These are phyloP conservation scores for Venturia asperata DNA, from an alignment of 2,329 filamentous ascomycete genomes.

Conservation along the genomic window DNA sequence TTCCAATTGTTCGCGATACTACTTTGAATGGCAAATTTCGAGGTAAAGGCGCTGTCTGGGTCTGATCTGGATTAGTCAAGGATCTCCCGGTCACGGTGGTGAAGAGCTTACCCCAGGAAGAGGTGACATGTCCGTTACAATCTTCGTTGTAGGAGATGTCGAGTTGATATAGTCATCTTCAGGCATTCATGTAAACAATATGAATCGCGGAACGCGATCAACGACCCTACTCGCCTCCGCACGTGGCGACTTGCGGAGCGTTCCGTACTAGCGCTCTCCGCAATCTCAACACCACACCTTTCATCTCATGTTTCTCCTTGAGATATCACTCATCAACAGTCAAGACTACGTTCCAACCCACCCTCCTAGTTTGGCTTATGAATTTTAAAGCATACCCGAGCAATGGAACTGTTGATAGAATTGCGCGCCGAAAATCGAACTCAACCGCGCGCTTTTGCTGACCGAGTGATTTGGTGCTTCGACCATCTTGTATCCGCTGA, in stretches of 20 bases:
- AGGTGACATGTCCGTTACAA: background rate
- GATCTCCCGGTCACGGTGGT: background rate
- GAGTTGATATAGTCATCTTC: background rate
- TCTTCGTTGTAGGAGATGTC: background rate
- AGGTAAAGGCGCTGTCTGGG: conserved; percentile 82
- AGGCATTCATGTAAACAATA: background rate
- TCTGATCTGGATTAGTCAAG: conserved; percentile 45
- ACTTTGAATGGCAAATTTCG: conserved; percentile 83
- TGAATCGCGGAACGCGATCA: conserved; percentile 6
- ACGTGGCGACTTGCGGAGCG: background rate
- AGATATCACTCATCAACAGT: no score
- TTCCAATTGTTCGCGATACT: conserved; percentile 91
- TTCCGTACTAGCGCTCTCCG: background rate
- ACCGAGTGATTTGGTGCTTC: no score
- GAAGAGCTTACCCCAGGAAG: background rate
- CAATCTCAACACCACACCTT: background rate
- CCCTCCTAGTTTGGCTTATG: no score
- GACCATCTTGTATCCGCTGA: no score
- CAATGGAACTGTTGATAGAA: no score
- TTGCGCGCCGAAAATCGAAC: no score
- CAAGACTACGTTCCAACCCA: no score
- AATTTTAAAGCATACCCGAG: no score
- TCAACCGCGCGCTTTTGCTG: no score
- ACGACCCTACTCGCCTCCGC: background rate
- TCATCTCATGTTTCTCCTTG: no score